A percentile compares a stretch with the other conserved stretches of the same genome.
Evolutionary conservation across 2,329 filamentous ascomycete species (phyloP).

Genomic region (Neonectria punicea): DNA sequence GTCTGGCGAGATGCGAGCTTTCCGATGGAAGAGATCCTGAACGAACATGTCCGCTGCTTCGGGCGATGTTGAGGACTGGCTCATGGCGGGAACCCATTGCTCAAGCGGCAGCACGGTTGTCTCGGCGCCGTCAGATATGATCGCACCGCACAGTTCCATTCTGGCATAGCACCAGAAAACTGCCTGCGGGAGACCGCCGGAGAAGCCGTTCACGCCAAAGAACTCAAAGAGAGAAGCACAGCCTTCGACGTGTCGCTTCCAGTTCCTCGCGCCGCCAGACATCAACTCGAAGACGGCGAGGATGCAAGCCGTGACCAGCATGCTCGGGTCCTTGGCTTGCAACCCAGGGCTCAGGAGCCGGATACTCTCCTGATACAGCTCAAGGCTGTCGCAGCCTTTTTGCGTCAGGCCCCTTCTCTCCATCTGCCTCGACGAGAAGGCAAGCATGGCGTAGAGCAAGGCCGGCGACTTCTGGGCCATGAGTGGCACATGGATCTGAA

Average conservation of each 20-base stretch:
- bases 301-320: constrained; percentile 59
- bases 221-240: constrained; percentile 64
- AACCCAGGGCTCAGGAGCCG: constrained; percentile 54
- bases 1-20: constrained; percentile 51
- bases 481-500: constrained; percentile 61
- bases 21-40: constrained; percentile 40
- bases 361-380: constrained; percentile 64
- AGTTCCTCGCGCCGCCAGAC: constrained; percentile 59
- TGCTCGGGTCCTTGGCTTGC: constrained; percentile 55
- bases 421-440: constrained; percentile 63
- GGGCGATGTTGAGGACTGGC: constrained; percentile 20
- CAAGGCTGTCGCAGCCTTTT: constrained; percentile 60
- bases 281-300: constrained; percentile 61
- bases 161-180: constrained; percentile 69
- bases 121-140: constrained; percentile 61
- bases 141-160: constrained; percentile 66
- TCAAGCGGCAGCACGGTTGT: constrained; percentile 60
- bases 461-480: constrained; percentile 58
- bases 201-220: constrained; percentile 59
- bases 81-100: constrained; percentile 56
- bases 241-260: constrained; percentile 66
- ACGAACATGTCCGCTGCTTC: constrained; percentile 42
- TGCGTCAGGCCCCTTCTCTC: constrained; percentile 60
- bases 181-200: constrained; percentile 58
- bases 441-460: constrained; percentile 61